Evolutionary conservation across 2,329 filamentous ascomycete species (phyloP), one percentile per base, ranked within the genome.

Genomic region (Beauveria australis): DNA sequence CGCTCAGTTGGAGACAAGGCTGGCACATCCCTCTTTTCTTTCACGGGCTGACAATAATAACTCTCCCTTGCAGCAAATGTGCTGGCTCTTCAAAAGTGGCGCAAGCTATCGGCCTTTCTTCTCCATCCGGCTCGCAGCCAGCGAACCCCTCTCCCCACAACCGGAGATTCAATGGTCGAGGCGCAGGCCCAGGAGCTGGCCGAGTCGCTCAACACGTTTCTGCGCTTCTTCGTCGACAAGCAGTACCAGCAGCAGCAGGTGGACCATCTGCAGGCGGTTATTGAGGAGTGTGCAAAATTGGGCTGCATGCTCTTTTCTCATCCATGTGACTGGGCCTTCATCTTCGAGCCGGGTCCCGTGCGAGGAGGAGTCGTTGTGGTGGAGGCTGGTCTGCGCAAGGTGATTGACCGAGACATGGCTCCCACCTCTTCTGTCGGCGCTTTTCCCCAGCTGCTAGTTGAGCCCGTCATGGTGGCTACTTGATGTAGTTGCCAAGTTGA

Each of bases 291-390:
- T 43, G 67, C 74, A 19, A 74, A 70, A 54, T 67, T 79, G 28
- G 77, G 77, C 12, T 76, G 78, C 61, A 57, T 74, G 19, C 56
- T 79, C 7, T 67, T 79, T 37, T 79, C 76, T 5, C 76, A 79
- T 55, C 75, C 75, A 0, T 67, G 68, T 8, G 75, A 78, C 40
- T 77, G 72, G 68, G 60, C 63, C 1, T 73, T 76, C 55, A 60
- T 70, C 16, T 71, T 70, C 58, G 61, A 60, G 19, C 22, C 44
- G 46, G 46, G 33, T 33, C 30, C 30, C 24, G 44, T 12, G 51
- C 41, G 44, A 12, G 58, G 46, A 33, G 30, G 30, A 33, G 30
- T 33, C 26, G 53, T 68, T 1, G 66, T 72, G 5, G 66, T 73
- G 12, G 69, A 68, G 18, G 66, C 70, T 19, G 72, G 72, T 0